These are phyloP conservation scores for Volvariella surrecta DNA, from an alignment of 1,284 basidiomycete genomes.

Conservation along the genomic window DNA sequence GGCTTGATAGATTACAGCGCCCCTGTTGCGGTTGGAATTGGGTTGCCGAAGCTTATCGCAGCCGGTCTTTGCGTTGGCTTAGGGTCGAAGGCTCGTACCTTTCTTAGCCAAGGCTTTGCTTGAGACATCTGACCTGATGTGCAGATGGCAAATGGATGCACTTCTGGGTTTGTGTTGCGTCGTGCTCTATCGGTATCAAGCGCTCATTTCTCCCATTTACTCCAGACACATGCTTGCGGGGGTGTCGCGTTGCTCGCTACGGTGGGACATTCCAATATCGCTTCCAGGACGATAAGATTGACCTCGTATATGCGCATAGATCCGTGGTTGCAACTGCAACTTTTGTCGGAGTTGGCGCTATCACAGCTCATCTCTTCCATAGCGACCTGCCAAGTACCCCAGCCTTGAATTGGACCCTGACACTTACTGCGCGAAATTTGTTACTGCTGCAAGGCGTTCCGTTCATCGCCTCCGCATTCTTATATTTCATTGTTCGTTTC, in stretches of 20 bases:
- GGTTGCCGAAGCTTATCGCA: slow-evolving; percentile 25
- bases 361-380: slow-evolving; percentile 36
- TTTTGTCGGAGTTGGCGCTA: slow-evolving; percentile 45
- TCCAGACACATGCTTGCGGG: slow-evolving; percentile 64
- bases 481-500: slow-evolving; percentile 27
- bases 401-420: slow-evolving; percentile 28
- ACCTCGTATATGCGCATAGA: slow-evolving; percentile 11
- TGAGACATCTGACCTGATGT: too few relatives aligned
- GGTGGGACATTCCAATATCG: slow-evolving; percentile 25
- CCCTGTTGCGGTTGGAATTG: slow-evolving; percentile 16
- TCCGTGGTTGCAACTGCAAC: slow-evolving; percentile 34
- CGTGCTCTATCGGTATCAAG: neutral
- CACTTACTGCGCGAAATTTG: slow-evolving; percentile 22
- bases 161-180: slow-evolving; percentile 37
- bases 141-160: slow-evolving; percentile 50
- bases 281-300: neutral
- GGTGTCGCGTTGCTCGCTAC: slow-evolving; percentile 48
- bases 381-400: slow-evolving; percentile 17
- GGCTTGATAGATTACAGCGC: slow-evolving; percentile 26
- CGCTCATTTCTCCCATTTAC: slow-evolving; percentile 7
- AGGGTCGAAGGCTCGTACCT: slow-evolving; percentile 44
- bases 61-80: slow-evolving; percentile 57
- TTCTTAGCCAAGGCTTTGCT: slow-evolving; percentile 3
- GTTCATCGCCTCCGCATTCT: slow-evolving; percentile 22
- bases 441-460: slow-evolving; percentile 29